Percentiles rank a stretch among this genome's conserved stretches.
Conservation (phyloP, 805 yeast species). For the Yamadazyma takamatsuzukensis region DNA sequence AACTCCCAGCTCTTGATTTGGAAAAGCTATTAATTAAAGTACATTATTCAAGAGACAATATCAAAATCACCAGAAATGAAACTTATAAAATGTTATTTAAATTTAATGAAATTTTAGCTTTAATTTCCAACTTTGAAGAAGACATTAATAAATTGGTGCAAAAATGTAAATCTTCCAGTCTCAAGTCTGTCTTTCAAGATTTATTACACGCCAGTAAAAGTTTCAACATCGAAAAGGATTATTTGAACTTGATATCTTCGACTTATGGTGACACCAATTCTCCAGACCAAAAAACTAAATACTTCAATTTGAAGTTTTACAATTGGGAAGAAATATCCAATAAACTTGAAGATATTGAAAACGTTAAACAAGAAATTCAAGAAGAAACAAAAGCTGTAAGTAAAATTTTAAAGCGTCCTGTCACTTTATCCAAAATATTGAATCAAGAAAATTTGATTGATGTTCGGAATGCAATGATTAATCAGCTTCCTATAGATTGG, state of each 20-base stretch:
- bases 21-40: conserved; percentile 34
- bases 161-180: conserved; percentile 27
- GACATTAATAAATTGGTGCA: conserved; percentile 17
- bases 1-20: conserved; percentile 26
- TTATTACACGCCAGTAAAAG: conserved; percentile 31
- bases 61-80: conserved; percentile 30
- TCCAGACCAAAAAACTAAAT: conserved; percentile 42
- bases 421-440: conserved; percentile 49
- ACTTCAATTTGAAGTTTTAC: conserved; percentile 34
- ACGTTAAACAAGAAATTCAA: conserved; percentile 45
- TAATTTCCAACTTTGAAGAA: conserved; percentile 30
- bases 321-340: conserved; percentile 38
- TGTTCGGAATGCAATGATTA: conserved; percentile 56
- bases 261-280: conserved; percentile 44
- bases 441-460: conserved; percentile 76
- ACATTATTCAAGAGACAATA: conserved; percentile 29
- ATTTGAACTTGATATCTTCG: conserved; percentile 50
- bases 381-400: conserved; percentile 51
- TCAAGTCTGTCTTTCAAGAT: conserved; percentile 34
- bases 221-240: conserved; percentile 25
- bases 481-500: conserved; percentile 71
- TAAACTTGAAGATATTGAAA: conserved; percentile 36
- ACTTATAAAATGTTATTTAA: conserved; percentile 26
- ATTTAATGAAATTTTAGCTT: conserved; percentile 23
- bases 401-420: conserved; percentile 49